Evolutionary conservation across 768 basidiomycete species (phyloP), one percentile per base, ranked within the genome.

Genomic region (Trametes gibbosa): DNA sequence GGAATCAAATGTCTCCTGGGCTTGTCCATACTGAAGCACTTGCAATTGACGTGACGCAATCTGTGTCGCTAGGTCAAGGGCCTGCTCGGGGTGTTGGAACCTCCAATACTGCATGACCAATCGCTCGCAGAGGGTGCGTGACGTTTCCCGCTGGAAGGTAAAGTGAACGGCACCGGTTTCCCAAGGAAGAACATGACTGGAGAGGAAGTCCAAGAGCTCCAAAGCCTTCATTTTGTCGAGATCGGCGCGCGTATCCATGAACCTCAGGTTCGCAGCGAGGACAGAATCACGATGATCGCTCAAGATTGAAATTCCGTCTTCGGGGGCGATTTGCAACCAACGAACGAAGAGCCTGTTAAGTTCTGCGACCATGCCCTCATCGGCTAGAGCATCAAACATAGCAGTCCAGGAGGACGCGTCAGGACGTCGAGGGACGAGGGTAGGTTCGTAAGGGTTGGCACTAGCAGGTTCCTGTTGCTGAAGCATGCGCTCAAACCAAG

Each of bases 401-500:
- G 78, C 53, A 2, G 68, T 60, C 86, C 88, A 92, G 0, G 84
- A 79, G 2, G 73, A 60, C 3, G 66, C 59, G 62, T 83, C 79
- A 2, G 90, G 90, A 12, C 80, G 77, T 4, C 78, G 71, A 17
- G 83, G 77, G 0, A 70, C 69, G 10, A 69, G 72, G 7, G 78
- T 69, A 1, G 83, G 71, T 50, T 79, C 73, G 62, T 75, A 81
- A 1, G 78, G 77, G 35, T 63, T 56, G 1, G 24, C 25, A 4
- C 50, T 49, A 2, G 66, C 34, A 63, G 56, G 60, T 64, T 63
- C 66, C 69, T 64, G 70, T 57, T 84, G 81, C 25, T 72, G 68
- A 46, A 88, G 72, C 29, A 93, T 76, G 47, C 82, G 79, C 41
- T 85, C 76, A 65, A 88, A 90, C 92, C 92, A 95, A 5, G 75